Conservation (phyloP, 2,329 filamentous ascomycete genomes). For the Lecanosticta acicola region DNA sequence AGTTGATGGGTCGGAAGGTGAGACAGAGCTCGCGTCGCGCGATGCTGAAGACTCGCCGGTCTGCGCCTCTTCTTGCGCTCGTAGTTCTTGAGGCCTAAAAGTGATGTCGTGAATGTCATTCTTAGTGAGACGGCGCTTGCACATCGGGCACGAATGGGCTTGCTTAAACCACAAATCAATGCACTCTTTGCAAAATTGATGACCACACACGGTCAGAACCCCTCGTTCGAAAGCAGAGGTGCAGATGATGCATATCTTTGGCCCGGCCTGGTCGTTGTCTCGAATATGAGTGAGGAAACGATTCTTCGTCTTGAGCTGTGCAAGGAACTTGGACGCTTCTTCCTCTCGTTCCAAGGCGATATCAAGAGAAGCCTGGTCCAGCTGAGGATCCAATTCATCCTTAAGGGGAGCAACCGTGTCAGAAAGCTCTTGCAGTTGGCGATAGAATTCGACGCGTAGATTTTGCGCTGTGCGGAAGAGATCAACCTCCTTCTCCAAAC, state of each 20-base stretch:
- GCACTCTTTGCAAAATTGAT: constrained; percentile 87
- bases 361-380: constrained; percentile 48
- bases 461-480: constrained; percentile 77
- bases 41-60: constrained; percentile 12
- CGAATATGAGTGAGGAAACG: constrained; percentile 64
- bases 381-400: constrained; percentile 52
- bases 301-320: constrained; percentile 63
- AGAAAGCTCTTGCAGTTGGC: constrained; percentile 83
- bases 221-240: constrained; percentile 70
- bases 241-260: constrained; percentile 78
- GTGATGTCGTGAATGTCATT: constrained; percentile 79
- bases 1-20: constrained; percentile 5
- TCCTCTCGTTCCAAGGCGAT: constrained; percentile 45
- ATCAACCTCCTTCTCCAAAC: constrained; percentile 65
- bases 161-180: constrained; percentile 70
- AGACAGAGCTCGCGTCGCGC: background rate
- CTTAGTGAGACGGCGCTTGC: constrained; percentile 62
- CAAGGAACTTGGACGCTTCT: constrained; percentile 53
- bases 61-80: constrained; percentile 54
- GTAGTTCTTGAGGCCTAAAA: constrained; percentile 68
- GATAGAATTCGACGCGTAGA: constrained; percentile 79
- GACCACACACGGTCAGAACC: constrained; percentile 78
- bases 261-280: constrained; percentile 49
- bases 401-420: constrained; percentile 76
- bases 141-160: constrained; percentile 74